Percentiles rank a stretch among this genome's conserved stretches.
These are phyloP conservation scores for Coriolopsis trogii DNA, from an alignment of 1,284 basidiomycete species.

Conservation along the genomic window DNA sequence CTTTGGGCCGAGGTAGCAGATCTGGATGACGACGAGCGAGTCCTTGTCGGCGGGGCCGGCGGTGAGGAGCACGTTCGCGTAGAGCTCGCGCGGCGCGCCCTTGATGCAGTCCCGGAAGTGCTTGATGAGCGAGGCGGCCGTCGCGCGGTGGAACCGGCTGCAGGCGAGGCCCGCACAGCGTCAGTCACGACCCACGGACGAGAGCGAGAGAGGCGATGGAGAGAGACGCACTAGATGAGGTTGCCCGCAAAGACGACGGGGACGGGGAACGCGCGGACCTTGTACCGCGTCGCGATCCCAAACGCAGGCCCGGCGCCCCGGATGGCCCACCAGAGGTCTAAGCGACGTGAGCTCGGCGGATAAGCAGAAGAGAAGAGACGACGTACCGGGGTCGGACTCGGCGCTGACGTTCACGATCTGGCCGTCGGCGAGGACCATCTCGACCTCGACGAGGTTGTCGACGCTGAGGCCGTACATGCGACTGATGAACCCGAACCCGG, in stretches of 20 bases:
- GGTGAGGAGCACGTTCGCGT: conserved; percentile 87
- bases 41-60: conserved; percentile 82
- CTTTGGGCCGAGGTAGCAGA: conserved; percentile 82
- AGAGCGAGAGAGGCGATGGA: background rate
- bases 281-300: conserved; percentile 87
- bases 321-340: conserved; percentile 89
- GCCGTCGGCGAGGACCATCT: conserved; percentile 84
- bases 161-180: background rate
- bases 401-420: conserved; percentile 72
- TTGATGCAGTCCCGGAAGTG: conserved; percentile 95
- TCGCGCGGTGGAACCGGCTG: conserved; percentile 83
- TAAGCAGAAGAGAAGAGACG: background rate
- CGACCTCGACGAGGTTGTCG: conserved; percentile 84
- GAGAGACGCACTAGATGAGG: conserved; percentile 70
- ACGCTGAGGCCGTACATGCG: conserved; percentile 83
- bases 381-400: conserved; percentile 63
- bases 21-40: conserved; percentile 86
- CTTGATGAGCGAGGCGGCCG: conserved; percentile 84
- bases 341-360: background rate
- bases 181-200: too few relatives aligned
- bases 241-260: conserved; percentile 91
- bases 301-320: conserved; percentile 85
- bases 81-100: conserved; percentile 81
- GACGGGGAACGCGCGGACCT: conserved; percentile 83
- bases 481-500: conserved; percentile 89